A percentile compares a stretch with the other conserved stretches of the same genome.
Conservation (phyloP, 768 basidiomycete species). For the Podaxis rugospora region DNA sequence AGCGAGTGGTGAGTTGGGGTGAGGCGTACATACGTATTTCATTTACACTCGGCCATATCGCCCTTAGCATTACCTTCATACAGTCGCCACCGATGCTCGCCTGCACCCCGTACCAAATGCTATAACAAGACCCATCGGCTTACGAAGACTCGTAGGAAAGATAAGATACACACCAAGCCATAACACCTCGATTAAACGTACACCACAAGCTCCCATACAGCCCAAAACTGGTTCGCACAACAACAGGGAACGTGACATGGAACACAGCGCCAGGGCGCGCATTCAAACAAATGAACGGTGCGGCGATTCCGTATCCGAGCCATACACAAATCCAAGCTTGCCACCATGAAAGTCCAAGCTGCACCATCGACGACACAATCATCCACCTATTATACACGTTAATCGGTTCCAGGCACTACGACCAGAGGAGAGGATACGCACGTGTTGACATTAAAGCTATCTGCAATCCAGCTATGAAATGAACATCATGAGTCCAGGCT, state of each 20-base stretch:
- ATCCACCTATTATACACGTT: slow-evolving; percentile 49
- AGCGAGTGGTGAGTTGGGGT: neutral
- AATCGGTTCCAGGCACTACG: slow-evolving; percentile 6
- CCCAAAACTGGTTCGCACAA: slow-evolving; percentile 73
- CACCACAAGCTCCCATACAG: slow-evolving; percentile 78
- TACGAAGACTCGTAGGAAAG: neutral
- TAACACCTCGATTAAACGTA: slow-evolving; percentile 69
- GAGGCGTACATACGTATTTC: slow-evolving; percentile 47
- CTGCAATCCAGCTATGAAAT: slow-evolving; percentile 65
- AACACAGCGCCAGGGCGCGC: slow-evolving; percentile 74
- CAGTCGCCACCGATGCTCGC: slow-evolving; percentile 82
- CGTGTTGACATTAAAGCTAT: slow-evolving; percentile 79
- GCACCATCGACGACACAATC: slow-evolving; percentile 74
- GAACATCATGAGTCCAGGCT: neutral
- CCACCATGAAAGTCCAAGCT: slow-evolving; percentile 76
- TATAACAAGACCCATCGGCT: slow-evolving; percentile 17
- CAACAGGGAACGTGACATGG: slow-evolving; percentile 75
- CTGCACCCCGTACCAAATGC: slow-evolving; percentile 78
- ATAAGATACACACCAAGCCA: slow-evolving; percentile 54
- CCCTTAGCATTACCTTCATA: slow-evolving; percentile 65
- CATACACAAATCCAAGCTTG: slow-evolving; percentile 81
- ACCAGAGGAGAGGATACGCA: slow-evolving; percentile 26
- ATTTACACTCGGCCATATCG: slow-evolving; percentile 74
- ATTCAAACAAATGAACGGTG: slow-evolving; percentile 72
- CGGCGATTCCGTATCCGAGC: slow-evolving; percentile 55